Evolutionary conservation across 208 protist genomes (phyloP).

Genomic region (Wallacemonas sp.): DNA sequence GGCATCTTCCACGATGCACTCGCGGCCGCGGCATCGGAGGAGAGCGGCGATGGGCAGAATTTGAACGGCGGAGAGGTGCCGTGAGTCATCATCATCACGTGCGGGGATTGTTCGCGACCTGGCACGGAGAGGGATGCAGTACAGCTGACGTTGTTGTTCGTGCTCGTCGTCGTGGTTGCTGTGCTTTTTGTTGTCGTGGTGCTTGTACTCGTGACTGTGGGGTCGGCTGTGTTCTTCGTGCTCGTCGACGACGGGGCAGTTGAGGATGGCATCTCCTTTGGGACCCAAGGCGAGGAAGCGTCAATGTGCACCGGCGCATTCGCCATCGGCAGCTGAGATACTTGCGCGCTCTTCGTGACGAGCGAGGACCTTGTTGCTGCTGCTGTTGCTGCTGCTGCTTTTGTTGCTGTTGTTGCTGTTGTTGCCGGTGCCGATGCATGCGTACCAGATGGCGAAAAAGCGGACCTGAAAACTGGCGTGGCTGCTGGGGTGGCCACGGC

Average conservation of each 20-base stretch:
- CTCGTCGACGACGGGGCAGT: too few species aligned
- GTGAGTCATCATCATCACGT: constrained; percentile 29
- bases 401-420: constrained; percentile 18
- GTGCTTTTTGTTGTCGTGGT: not conserved
- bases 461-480: not conserved
- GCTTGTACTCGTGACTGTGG: not conserved
- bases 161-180: not conserved
- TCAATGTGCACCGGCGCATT: not conserved
- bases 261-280: not conserved
- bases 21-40: not conserved
- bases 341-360: not conserved
- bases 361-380: not conserved
- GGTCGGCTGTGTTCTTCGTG: not conserved
- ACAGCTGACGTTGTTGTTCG: not conserved
- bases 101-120: not conserved
- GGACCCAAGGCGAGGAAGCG: not conserved
- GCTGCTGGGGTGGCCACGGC: too few species aligned
- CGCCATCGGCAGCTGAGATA: not conserved
- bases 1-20: constrained; percentile 13
- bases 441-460: not conserved
- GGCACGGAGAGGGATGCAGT: not conserved
- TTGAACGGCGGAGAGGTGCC: constrained; percentile 54
- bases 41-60: constrained; percentile 25
- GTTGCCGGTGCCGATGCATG: constrained; percentile 20
- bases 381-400: constrained; percentile 14